phyloP scores from a whole-genome alignment of 768 basidiomycete genomes.

The Mycena rebaudengoi region DNA sequence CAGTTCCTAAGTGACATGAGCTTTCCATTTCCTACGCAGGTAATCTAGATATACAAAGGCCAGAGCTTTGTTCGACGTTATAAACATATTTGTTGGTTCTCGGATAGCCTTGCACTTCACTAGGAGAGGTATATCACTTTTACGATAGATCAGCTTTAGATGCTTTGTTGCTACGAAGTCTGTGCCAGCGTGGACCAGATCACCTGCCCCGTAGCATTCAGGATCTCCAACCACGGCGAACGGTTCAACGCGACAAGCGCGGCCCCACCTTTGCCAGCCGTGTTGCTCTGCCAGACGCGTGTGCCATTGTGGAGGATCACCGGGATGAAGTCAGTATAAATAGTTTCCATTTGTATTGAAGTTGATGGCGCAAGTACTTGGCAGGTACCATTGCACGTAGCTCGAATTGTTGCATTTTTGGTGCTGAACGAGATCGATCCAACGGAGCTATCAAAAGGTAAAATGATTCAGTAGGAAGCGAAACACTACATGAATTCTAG shows the following conservation, averaged over 20 bases:
- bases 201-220: constrained; percentile 1
- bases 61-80: constrained; percentile 8
- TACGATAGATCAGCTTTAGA: neutral
- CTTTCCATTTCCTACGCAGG: constrained; percentile 11
- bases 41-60: constrained; percentile 6
- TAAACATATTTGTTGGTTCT: constrained; percentile 12
- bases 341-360: no score
- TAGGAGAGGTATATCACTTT: constrained; percentile 8
- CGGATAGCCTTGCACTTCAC: constrained; percentile 9
- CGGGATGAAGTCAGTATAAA: no score
- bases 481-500: no score
- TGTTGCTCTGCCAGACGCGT: neutral
- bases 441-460: no score
- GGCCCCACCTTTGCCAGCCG: neutral
- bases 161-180: neutral
- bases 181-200: neutral
- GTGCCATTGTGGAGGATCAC: constrained; percentile 5
- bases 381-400: no score
- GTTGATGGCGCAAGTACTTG: no score
- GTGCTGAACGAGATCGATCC: no score
- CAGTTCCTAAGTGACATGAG: constrained; percentile 16
- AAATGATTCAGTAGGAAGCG: no score
- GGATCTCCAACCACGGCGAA: neutral
- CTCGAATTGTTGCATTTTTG: no score
- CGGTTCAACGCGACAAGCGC: neutral